phyloP scores from a whole-genome alignment of 371 early-diverging fungal species.

The Mortierella sp. region DNA sequence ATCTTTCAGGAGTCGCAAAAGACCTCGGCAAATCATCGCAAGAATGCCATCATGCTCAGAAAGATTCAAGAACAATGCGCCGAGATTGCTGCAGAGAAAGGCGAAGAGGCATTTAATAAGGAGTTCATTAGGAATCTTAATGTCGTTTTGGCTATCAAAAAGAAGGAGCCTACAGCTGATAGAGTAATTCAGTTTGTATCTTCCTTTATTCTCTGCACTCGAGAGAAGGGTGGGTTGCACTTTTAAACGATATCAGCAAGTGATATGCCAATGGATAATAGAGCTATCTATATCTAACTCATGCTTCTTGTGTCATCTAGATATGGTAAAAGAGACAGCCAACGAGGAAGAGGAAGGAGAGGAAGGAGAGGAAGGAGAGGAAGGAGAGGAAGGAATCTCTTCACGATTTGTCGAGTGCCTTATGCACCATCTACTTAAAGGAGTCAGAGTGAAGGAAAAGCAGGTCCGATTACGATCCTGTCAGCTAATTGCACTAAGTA shows the following conservation, averaged over 20 bases:
- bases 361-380: conserved; percentile 59
- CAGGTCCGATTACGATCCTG: conserved; percentile 82
- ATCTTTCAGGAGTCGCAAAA: conserved; percentile 86
- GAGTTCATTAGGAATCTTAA: conserved; percentile 81
- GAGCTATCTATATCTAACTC: conserved; percentile 1
- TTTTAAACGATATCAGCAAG: neutral
- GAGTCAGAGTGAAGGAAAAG: conserved; percentile 81
- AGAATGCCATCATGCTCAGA: conserved; percentile 79
- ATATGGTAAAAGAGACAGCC: conserved; percentile 29
- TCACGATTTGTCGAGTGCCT: conserved; percentile 80
- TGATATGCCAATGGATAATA: neutral
- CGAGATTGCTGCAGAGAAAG: conserved; percentile 61
- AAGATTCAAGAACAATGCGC: conserved; percentile 79
- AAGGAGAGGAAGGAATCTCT: conserved; percentile 67
- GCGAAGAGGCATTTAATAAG: conserved; percentile 75
- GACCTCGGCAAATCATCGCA: conserved; percentile 74
- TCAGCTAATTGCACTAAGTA: conserved; percentile 82
- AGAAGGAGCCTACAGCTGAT: conserved; percentile 80
- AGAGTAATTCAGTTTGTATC: conserved; percentile 81
- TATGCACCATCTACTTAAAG: conserved; percentile 76
- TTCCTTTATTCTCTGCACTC: conserved; percentile 78
- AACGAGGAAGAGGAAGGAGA: conserved; percentile 20
- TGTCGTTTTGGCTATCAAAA: conserved; percentile 78
- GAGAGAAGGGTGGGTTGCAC: conserved; percentile 65
- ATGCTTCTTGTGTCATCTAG: conserved; percentile 32